phyloP scores from a whole-genome alignment of 2,329 filamentous ascomycete species.

The Aspergillus terreus region DNA sequence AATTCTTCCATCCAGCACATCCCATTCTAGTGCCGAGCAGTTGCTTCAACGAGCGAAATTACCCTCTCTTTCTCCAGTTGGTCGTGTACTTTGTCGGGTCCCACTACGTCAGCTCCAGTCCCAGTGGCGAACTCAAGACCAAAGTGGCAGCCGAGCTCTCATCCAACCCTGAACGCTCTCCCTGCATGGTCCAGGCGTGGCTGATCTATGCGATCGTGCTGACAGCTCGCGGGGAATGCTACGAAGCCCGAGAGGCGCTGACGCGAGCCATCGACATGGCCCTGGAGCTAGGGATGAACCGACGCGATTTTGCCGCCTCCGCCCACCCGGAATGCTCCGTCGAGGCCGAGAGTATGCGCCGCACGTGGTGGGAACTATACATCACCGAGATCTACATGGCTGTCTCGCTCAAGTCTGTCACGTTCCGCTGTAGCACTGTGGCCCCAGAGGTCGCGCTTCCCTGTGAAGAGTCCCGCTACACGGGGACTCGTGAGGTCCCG shows the following conservation, averaged over 20 bases:
- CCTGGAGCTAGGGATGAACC: slow-evolving; percentile 70
- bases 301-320: slow-evolving; percentile 52
- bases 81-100: slow-evolving; percentile 52
- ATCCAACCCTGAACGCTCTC: slow-evolving; percentile 19
- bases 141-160: slow-evolving; percentile 22
- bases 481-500: slow-evolving; percentile 51
- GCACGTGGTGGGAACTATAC: slow-evolving; percentile 85
- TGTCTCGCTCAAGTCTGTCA: slow-evolving; percentile 50
- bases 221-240: slow-evolving; percentile 31
- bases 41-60: slow-evolving; percentile 35
- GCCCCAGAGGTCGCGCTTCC: slow-evolving; percentile 66
- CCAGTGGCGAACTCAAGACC: slow-evolving; percentile 22
- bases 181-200: slow-evolving; percentile 36
- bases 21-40: slow-evolving; percentile 51
- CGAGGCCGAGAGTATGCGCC: slow-evolving; percentile 75
- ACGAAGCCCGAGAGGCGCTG: slow-evolving; percentile 44
- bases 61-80: slow-evolving; percentile 45
- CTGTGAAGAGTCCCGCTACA: slow-evolving; percentile 66
- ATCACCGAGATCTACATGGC: slow-evolving; percentile 77
- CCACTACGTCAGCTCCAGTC: slow-evolving; percentile 42
- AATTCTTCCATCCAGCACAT: slow-evolving; percentile 51
- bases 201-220: slow-evolving; percentile 34
- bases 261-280: slow-evolving; percentile 65
- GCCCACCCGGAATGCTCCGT: slow-evolving; percentile 49
- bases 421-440: slow-evolving; percentile 67